Conservation (phyloP, 2,329 filamentous ascomycete genomes). For the Hymenoscyphus repandus region DNA sequence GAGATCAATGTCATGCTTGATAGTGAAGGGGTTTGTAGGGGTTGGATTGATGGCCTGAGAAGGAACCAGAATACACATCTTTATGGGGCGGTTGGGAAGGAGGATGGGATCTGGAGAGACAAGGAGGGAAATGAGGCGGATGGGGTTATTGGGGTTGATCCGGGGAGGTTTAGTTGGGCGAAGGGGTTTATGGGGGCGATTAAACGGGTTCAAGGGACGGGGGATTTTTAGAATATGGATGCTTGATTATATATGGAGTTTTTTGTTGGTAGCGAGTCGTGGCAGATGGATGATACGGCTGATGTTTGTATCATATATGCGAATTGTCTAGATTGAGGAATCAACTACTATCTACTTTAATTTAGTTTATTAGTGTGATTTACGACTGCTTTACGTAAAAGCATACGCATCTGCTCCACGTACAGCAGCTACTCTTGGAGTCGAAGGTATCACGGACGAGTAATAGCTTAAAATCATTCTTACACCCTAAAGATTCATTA, state of each 20-base stretch:
- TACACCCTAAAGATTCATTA: too few species aligned
- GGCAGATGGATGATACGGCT: too few species aligned
- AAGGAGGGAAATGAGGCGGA: slow-evolving; percentile 40
- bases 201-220: slow-evolving; percentile 50
- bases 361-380: too few species aligned
- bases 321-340: too few species aligned
- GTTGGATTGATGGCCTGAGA: slow-evolving; percentile 57
- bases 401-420: too few species aligned
- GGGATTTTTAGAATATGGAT: slow-evolving; percentile 38
- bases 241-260: background rate
- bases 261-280: background rate
- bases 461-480: too few species aligned
- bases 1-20: slow-evolving; percentile 76
- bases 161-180: slow-evolving; percentile 52
- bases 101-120: slow-evolving; percentile 61
- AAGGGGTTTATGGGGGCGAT: slow-evolving; percentile 53
- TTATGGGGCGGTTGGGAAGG: slow-evolving; percentile 47
- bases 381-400: too few species aligned
- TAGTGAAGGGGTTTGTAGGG: slow-evolving; percentile 51
- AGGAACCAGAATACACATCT: slow-evolving; percentile 62
- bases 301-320: too few species aligned
- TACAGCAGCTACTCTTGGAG: too few species aligned
- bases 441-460: too few species aligned
- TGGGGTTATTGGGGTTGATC: slow-evolving; percentile 47
- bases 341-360: too few species aligned